Conservation (phyloP, 495 filamentous ascomycete genomes). For the Annulohypoxylon stygium region DNA sequence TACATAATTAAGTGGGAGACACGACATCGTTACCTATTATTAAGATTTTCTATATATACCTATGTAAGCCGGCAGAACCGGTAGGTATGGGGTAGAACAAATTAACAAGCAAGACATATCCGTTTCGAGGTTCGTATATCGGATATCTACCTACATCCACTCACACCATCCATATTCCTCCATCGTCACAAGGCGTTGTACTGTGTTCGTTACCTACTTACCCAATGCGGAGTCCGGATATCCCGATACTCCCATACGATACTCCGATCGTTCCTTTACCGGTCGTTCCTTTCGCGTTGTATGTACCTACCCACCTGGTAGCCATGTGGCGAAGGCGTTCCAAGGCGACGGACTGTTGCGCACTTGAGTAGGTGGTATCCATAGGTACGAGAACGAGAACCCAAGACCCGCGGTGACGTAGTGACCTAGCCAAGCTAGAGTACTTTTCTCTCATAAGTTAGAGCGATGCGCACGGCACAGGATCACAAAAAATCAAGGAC, state of each 20-base stretch:
- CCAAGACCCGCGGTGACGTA: slow-evolving; percentile 13
- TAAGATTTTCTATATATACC: not conserved
- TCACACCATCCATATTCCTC: not conserved
- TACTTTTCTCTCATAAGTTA: slow-evolving; percentile 3
- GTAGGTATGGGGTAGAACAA: not conserved
- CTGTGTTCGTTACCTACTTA: not conserved
- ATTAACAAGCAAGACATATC: slow-evolving; percentile 18
- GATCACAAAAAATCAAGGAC: not conserved
- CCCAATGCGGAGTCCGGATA: slow-evolving; percentile 16
- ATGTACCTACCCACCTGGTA: not conserved
- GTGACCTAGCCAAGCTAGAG: not conserved
- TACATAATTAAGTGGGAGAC: slow-evolving; percentile 15
- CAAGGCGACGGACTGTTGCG: not conserved
- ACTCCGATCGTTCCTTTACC: slow-evolving; percentile 9
- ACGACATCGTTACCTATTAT: not conserved
- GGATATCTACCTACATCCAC: slow-evolving; percentile 16
- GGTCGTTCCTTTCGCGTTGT: not conserved
- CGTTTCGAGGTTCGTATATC: slow-evolving; percentile 10
- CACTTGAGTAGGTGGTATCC: not conserved
- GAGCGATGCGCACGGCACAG: slow-evolving; percentile 18
- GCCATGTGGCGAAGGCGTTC: slow-evolving; percentile 1
- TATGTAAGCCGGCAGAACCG: not conserved
- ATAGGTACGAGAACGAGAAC: not conserved
- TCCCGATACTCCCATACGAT: slow-evolving; percentile 8
- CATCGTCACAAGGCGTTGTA: slow-evolving; percentile 1